Evolutionary conservation across 2,329 filamentous ascomycete genomes (phyloP), one percentile per base, ranked within the genome.

Genomic region (Bertia moriformis): DNA sequence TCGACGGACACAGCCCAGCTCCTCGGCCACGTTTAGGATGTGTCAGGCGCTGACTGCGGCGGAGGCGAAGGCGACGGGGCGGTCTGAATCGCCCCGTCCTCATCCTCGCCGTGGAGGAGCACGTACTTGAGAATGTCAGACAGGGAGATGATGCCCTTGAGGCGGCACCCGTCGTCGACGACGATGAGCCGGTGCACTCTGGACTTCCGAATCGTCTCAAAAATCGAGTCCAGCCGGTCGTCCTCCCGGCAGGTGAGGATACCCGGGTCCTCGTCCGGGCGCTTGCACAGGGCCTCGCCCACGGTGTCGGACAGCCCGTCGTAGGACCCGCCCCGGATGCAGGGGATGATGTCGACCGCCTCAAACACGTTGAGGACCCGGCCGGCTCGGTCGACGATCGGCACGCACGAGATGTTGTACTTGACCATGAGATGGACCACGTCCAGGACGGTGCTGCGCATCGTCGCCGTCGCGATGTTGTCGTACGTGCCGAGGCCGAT

Each of bases 91-190:
- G 42, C n/a, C n/a, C n/a, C 46, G 50, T 67, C 65, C 24, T 77
- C 69, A 47, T 75, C 78, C 51, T 85, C 80, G 39, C 84, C 84
- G 48, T 85, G 73, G 17, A 94, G 68, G 46, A 98, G 67, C 39
- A 95, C 85, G 56, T 98, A 95, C 52, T 93, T 87, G 48, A 98
- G 72, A 47, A 98, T 95, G 60, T 98, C 91, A 42, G 89, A 96
- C 40, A 98, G 67, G 4, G 88, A 95, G 43, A 98, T 78, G 40
- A 98, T 76, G 37, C 91, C 91, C 56, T 81, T 83, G 40, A 98
- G 73, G 48, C 79, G 78, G 54, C 79, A 85, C 39, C 88, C 73
- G 47, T 95, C 87, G 57, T 98, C 88, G 42, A 98, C 84, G 38
- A 98, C 82, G 41, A 96, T 80, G 46, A 98, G 68, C 45, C 91